Conservation (phyloP, 305 asterid genomes). For the Fraxinus greggii region DNA sequence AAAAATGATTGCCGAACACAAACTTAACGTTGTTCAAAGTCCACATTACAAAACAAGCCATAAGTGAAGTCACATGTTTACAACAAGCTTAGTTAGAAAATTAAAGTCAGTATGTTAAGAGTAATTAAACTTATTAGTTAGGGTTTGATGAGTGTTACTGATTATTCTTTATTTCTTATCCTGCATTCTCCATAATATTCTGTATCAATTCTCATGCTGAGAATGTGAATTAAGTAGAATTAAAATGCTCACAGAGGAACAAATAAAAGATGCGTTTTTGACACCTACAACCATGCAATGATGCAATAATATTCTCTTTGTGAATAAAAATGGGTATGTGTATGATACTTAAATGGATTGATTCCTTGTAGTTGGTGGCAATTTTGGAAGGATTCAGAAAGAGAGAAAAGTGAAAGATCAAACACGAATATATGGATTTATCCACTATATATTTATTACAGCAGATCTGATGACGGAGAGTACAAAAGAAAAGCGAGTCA, state of each 20-base stretch:
- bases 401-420: constrained; percentile 42
- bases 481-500: constrained; percentile 74
- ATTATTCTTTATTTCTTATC: constrained; percentile 29
- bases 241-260: constrained; percentile 21
- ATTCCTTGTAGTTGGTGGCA: constrained; percentile 87
- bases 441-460: constrained; percentile 20
- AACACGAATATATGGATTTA: constrained; percentile 57
- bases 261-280: constrained; percentile 49
- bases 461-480: constrained; percentile 31
- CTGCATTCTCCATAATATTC: constrained; percentile 8
- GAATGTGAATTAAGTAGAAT: constrained; percentile 23
- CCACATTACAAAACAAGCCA: constrained; percentile 1
- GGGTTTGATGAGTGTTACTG: constrained; percentile 28
- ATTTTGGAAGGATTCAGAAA: constrained; percentile 83
- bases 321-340: constrained; percentile 47
- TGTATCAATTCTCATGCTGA: constrained; percentile 27
- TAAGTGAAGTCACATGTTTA: background rate
- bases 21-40: background rate
- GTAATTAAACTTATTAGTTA: constrained; percentile 5
- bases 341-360: constrained; percentile 54
- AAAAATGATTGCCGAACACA: too few species aligned
- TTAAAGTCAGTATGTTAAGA: background rate
- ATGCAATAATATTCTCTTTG: constrained; percentile 60
- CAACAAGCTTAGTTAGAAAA: background rate
- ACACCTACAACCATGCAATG: constrained; percentile 34